Evolutionary conservation across 2,329 filamentous ascomycete species (phyloP).

Genomic region (Arthrinium puccinioides): DNA sequence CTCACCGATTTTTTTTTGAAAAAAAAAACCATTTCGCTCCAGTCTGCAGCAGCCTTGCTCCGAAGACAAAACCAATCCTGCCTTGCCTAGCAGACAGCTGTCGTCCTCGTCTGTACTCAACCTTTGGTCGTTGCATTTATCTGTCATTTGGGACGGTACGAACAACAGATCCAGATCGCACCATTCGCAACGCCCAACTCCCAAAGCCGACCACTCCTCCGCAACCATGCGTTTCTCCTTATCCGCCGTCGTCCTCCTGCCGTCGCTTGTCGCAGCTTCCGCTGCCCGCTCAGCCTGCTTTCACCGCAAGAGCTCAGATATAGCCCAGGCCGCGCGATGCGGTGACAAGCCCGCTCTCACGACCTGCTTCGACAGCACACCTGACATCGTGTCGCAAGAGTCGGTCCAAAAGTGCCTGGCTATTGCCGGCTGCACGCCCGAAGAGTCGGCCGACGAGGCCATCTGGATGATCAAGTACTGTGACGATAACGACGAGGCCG

Average conservation of each 20-base stretch:
- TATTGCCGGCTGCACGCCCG: constrained; percentile 26
- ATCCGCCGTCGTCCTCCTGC: constrained; percentile 4
- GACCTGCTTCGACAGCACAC: constrained; percentile 31
- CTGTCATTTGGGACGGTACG: too few relatives aligned
- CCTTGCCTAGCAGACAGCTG: too few relatives aligned
- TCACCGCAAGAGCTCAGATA: constrained; percentile 25
- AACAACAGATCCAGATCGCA: too few relatives aligned
- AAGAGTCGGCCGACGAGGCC: constrained; percentile 26
- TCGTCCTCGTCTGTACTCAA: too few relatives aligned
- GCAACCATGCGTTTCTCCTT: constrained; percentile 7
- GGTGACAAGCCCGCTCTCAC: constrained; percentile 33
- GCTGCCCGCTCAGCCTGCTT: constrained; percentile 29
- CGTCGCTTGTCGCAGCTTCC: constrained; percentile 5
- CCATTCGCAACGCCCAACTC: too few relatives aligned
- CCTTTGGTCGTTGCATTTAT: too few relatives aligned
- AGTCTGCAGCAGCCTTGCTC: too few relatives aligned
- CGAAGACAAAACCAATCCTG: too few relatives aligned
- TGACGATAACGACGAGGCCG: constrained; percentile 9
- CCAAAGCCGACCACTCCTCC: background rate
- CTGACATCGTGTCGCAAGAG: constrained; percentile 17
- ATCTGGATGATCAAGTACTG: constrained; percentile 24
- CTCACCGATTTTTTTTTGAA: too few relatives aligned
- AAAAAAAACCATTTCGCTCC: too few relatives aligned
- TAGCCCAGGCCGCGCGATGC: constrained; percentile 35
- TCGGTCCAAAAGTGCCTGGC: constrained; percentile 31